These are phyloP conservation scores for Alloascoidea hylecoeti DNA, from an alignment of 805 yeast species.

Conservation along the genomic window DNA sequence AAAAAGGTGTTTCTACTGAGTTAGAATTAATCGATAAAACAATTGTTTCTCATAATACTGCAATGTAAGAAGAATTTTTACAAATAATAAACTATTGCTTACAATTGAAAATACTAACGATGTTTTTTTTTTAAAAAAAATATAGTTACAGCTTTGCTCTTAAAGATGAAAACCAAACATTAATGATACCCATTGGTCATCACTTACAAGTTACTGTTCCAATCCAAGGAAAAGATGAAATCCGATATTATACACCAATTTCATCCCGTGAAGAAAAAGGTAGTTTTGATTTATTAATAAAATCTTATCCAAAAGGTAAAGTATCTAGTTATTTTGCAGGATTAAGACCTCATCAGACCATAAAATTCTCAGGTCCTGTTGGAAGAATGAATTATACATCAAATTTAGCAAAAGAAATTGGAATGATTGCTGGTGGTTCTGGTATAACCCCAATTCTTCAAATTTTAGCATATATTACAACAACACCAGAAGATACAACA, in stretches of 20 bases:
- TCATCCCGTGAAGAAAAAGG: not conserved
- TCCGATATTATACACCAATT: not conserved
- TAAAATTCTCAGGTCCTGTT: conserved; percentile 67
- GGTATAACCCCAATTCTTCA: conserved; percentile 78
- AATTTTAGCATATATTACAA: conserved; percentile 4
- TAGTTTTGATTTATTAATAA: not conserved
- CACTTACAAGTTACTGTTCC: not conserved
- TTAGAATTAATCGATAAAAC: not conserved
- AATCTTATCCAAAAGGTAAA: conserved; percentile 32
- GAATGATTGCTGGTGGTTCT: conserved; percentile 73
- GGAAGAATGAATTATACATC: conserved; percentile 51
- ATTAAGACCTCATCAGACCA: conserved; percentile 48
- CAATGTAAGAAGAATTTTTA: not conserved
- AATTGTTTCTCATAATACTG: not conserved
- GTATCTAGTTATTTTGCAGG: conserved; percentile 57
- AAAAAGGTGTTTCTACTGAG: too few relatives aligned
- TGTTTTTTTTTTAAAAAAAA: too few relatives aligned
- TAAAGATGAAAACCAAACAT: not conserved
- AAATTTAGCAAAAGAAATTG: conserved; percentile 49
- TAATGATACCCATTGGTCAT: conserved; percentile 1
- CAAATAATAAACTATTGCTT: too few relatives aligned
- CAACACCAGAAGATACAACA: conserved; percentile 50
- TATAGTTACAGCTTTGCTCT: not conserved
- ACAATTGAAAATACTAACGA: too few relatives aligned
- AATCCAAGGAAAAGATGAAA: not conserved